Evolutionary conservation across 179 eudicot species (phyloP), one percentile per base, ranked within the genome.

Genomic region (Beta lomatogona): DNA sequence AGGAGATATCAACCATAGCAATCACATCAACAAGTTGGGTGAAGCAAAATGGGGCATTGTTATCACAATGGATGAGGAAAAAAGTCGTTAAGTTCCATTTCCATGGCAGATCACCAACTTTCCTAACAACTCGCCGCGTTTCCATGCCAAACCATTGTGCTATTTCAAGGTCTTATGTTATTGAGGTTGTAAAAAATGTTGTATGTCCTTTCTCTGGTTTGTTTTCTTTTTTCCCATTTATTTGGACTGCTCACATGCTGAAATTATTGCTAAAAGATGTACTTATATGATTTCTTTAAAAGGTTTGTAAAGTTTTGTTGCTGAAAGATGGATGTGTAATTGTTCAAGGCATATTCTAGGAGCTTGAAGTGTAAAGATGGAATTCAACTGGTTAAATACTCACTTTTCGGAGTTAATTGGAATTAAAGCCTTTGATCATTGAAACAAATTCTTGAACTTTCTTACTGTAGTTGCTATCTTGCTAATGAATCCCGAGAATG

Each of bases 111-210:
- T 85, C 86, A 28, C 60, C 77, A 4, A 21, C 81, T 58, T n/a
- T 71, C 54, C 45, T 78, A 19, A 16, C 88, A 59, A 83, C 88
- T 81, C 83, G 83, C 36, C 89, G 88, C 78, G 82, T 85, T 63
- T 81, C 90, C 81, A 79, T 84, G 70, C 77, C 87, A 11, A 59
- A 85, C 70, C 88, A n/a, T n/a, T n/a, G 86, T 53, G 90, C 91
- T 9, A 77, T 61, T 76, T 50, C 86, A 44, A 64, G 81, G 69
- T 81, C 85, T n/a, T 86, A 88, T 44, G 88, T 89, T 13, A 89
- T 85, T 81, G 92, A 88, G 76, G 90, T 89, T 59, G 83, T 89
- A 75, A 86, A 89, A 74, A 89, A 90, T 45, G 92, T 90, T 57
- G 92, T 89, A 85, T 25, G 85, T 78, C 55, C 73, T 10, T 19